These are phyloP conservation scores for Magnaporthiopsis rhizophila DNA, from an alignment of 2,329 filamentous ascomycete genomes.

Conservation along the genomic window DNA sequence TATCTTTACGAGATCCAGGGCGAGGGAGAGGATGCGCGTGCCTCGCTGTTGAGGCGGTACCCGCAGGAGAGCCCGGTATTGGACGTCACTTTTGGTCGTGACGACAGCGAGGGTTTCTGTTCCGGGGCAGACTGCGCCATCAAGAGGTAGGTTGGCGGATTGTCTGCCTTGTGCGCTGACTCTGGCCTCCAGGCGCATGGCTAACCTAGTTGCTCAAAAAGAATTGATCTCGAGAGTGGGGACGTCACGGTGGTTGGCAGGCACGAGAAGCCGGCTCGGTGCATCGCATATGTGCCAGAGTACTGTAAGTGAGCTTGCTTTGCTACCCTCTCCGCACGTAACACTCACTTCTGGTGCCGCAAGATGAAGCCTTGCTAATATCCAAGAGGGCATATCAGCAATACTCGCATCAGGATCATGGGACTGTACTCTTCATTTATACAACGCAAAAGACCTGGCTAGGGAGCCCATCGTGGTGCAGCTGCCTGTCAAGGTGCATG, in stretches of 20 bases:
- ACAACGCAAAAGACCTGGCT: slow-evolving; percentile 50
- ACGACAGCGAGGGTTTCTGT: slow-evolving; percentile 76
- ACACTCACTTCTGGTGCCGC: background rate
- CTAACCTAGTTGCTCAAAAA: slow-evolving; percentile 14
- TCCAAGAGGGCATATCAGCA: slow-evolving; percentile 29
- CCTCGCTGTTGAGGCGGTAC: slow-evolving; percentile 62
- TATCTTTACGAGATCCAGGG: slow-evolving; percentile 74
- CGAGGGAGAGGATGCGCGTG: slow-evolving; percentile 46
- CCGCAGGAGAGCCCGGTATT: slow-evolving; percentile 80
- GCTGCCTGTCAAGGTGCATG: slow-evolving; percentile 83
- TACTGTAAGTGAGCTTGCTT: slow-evolving; percentile 48
- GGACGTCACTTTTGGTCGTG: slow-evolving; percentile 82
- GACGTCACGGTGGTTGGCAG: slow-evolving; percentile 68
- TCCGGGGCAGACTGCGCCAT: slow-evolving; percentile 85
- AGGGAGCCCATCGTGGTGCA: slow-evolving; percentile 54
- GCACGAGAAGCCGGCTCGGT: slow-evolving; percentile 73
- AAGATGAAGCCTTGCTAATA: background rate
- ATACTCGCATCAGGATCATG: slow-evolving; percentile 86
- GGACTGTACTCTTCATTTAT: slow-evolving; percentile 85
- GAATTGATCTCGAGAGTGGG: slow-evolving; percentile 62
- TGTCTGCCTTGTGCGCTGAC: background rate
- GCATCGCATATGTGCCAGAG: slow-evolving; percentile 70
- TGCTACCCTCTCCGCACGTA: background rate
- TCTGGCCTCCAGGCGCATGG: background rate
- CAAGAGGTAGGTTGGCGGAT: slow-evolving; percentile 45